Evolutionary conservation across 306 rosid species (phyloP).

Genomic region (Adenanthera pavonina): DNA sequence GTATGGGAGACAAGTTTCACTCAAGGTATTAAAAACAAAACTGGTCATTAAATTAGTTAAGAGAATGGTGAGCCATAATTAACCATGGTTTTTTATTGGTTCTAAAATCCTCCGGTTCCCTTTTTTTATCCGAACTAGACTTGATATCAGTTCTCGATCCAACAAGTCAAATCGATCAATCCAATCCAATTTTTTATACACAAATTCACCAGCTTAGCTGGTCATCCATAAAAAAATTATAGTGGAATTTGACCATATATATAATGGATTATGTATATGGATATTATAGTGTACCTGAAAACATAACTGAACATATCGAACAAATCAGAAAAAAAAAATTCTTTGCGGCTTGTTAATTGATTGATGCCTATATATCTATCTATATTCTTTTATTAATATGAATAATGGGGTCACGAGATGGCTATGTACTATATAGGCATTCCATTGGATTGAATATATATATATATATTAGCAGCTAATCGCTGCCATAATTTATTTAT

Average conservation of each 20-base stretch:
- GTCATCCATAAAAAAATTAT: neutral
- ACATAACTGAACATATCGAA: neutral
- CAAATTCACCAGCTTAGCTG: neutral
- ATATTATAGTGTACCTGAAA: neutral
- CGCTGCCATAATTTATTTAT: neutral
- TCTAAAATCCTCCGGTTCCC: no score
- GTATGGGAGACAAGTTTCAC: no score
- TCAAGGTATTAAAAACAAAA: no score
- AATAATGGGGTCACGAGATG: constrained; percentile 5
- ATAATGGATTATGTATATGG: neutral
- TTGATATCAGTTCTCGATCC: no score
- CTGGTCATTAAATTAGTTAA: no score
- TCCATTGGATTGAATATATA: neutral
- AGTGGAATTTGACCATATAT: neutral
- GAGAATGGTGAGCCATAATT: no score
- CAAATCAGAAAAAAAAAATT: neutral
- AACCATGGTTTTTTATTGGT: no score
- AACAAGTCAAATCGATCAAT: no score
- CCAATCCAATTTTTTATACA: no score
- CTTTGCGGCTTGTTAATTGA: neutral
- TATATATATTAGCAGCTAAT: neutral
- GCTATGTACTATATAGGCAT: neutral
- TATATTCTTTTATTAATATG: neutral
- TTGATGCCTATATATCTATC: neutral
- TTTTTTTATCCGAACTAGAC: no score